phyloP scores from a whole-genome alignment of 2,329 filamentous ascomycete genomes.

The Cytospora piceae region DNA sequence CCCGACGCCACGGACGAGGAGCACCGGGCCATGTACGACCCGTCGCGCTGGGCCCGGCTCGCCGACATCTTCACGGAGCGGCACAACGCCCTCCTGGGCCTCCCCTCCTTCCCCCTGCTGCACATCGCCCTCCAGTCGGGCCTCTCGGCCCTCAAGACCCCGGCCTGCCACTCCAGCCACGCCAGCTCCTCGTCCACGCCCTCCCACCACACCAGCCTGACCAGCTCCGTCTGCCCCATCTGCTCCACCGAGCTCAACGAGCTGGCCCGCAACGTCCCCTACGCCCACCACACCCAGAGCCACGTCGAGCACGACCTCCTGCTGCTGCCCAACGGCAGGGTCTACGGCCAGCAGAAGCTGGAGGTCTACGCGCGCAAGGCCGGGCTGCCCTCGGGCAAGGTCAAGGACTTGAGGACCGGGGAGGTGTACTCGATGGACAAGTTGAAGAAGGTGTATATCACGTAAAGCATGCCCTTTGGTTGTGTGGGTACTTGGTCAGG shows the following conservation, averaged over 20 bases:
- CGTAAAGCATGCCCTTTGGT: conserved; percentile 50
- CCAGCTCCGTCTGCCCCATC: conserved; percentile 86
- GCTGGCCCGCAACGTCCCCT: conserved; percentile 84
- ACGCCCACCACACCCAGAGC: conserved; percentile 93
- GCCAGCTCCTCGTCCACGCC: conserved; percentile 32
- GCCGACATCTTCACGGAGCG: conserved; percentile 81
- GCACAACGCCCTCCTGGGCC: conserved; percentile 81
- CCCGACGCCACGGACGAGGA: conserved; percentile 54
- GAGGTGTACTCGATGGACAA: conserved; percentile 64
- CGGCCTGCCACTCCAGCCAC: conserved; percentile 70
- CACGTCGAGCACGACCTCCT: conserved; percentile 87
- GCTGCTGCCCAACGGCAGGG: conserved; percentile 82
- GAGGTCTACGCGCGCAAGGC: conserved; percentile 79
- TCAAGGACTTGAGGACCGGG: conserved; percentile 80
- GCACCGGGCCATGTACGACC: conserved; percentile 68
- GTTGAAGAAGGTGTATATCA: conserved; percentile 89
- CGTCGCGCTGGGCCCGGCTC: conserved; percentile 73
- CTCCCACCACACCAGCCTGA: conserved; percentile 56
- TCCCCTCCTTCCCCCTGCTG: conserved; percentile 81
- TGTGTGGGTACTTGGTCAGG: background rate
- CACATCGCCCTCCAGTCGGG: conserved; percentile 91
- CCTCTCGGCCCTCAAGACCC: conserved; percentile 93
- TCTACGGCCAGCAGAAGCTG: conserved; percentile 78
- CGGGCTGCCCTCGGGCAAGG: conserved; percentile 64
- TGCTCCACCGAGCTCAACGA: conserved; percentile 95